A percentile compares a stretch with the other conserved stretches of the same genome.
Conservation (phyloP, 257 asterid species). For the Knoxia roxburghii region DNA sequence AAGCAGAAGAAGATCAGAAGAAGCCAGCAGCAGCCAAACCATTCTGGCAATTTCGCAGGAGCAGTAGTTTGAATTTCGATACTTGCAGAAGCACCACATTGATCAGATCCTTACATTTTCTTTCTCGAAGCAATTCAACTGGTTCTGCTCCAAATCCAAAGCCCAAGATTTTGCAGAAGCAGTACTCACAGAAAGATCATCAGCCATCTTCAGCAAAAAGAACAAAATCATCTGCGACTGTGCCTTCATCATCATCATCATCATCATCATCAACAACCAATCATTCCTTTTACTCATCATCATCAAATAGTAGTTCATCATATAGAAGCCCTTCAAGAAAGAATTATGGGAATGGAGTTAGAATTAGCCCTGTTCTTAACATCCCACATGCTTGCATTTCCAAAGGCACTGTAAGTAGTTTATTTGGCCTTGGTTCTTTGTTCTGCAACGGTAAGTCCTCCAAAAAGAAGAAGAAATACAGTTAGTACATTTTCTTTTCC, state of each 20-base stretch:
- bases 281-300: conserved; percentile 28
- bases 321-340: conserved; percentile 46
- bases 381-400: conserved; percentile 60
- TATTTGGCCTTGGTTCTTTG: conserved; percentile 63
- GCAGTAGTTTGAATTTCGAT: conserved; percentile 57
- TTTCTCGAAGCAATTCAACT: conserved; percentile 72
- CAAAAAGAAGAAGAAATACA: conserved; percentile 65
- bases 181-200: conserved; percentile 42
- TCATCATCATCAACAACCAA: conserved; percentile 26
- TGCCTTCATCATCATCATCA: neutral
- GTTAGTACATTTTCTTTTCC: neutral
- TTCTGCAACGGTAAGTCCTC: conserved; percentile 63
- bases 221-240: neutral
- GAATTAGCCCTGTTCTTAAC: conserved; percentile 66
- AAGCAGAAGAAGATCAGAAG: conserved; percentile 24
- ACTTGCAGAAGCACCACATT: conserved; percentile 32
- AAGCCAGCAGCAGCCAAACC: conserved; percentile 28
- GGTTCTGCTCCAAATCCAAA: conserved; percentile 71
- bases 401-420: conserved; percentile 48
- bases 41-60: conserved; percentile 75
- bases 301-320: conserved; percentile 15
- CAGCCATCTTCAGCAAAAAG: conserved; percentile 21
- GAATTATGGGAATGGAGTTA: conserved; percentile 47
- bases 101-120: conserved; percentile 50
- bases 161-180: conserved; percentile 40